phyloP scores from a whole-genome alignment of 805 yeast genomes.

The Yamadazyma phyllophila region DNA sequence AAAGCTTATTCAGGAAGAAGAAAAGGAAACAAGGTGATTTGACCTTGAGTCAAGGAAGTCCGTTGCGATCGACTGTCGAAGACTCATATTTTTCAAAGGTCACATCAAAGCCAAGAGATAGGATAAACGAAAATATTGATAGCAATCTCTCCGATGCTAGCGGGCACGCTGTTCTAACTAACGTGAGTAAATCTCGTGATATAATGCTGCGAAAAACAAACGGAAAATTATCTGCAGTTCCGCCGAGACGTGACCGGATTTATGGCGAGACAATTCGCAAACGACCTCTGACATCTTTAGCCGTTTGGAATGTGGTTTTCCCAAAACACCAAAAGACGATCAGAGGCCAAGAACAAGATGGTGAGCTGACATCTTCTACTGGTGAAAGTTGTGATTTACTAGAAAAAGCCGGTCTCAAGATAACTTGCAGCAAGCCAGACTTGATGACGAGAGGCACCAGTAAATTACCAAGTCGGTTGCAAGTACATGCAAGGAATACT shows the following conservation, averaged over 20 bases:
- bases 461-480: background rate
- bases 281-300: too few species aligned
- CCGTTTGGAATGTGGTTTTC: too few species aligned
- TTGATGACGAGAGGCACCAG: too few species aligned
- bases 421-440: too few species aligned
- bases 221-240: background rate
- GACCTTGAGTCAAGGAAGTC: background rate
- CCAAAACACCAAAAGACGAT: too few species aligned
- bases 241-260: background rate
- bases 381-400: too few species aligned
- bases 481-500: background rate
- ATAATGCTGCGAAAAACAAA: background rate
- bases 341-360: too few species aligned
- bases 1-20: background rate
- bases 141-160: background rate
- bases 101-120: background rate
- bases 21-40: slow-evolving; percentile 1
- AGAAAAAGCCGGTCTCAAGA: too few species aligned
- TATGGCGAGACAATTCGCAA: too few species aligned
- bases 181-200: background rate
- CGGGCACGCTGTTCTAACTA: background rate
- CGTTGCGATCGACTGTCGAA: too few species aligned
- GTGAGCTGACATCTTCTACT: too few species aligned
- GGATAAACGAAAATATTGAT: background rate
- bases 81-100: too few species aligned